Evolutionary conservation across 1,139 yeast genomes (phyloP).

Genomic region (Yamadazyma friedrichii): DNA sequence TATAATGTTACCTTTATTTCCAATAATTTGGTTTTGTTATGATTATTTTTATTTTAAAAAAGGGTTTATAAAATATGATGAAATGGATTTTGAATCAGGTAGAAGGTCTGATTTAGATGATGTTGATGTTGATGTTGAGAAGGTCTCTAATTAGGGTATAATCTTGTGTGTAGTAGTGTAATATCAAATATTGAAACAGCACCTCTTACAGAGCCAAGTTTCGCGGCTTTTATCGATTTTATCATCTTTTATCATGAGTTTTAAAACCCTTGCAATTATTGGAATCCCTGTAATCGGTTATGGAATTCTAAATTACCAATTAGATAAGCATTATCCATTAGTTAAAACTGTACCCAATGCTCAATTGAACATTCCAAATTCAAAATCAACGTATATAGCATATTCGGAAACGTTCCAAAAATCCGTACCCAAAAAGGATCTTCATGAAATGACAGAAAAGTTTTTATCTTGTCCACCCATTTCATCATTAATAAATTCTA

Average conservation of each 20-base stretch:
- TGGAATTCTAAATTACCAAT: neutral
- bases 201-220: no score
- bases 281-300: neutral
- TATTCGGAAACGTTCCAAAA: neutral
- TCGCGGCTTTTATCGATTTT: no score
- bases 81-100: slow-evolving; percentile 9
- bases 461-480: neutral
- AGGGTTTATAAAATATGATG: slow-evolving; percentile 6
- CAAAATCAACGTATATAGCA: neutral
- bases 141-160: slow-evolving; percentile 1
- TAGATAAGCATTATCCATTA: neutral
- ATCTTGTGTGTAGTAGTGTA: neutral
- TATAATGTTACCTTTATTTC: slow-evolving; percentile 34
- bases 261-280: neutral
- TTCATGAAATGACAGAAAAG: neutral
- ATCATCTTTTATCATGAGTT: neutral
- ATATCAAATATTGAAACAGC: no score
- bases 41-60: slow-evolving; percentile 6
- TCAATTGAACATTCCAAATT: neutral
- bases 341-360: neutral
- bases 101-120: slow-evolving; percentile 9
- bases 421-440: neutral
- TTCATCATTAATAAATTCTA: neutral
- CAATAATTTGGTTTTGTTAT: slow-evolving; percentile 8
- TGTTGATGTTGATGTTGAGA: neutral